Base-by-base conservation (phyloP, 1,284 basidiomycete genomes). In the Sporisorium graminicola region DNA sequence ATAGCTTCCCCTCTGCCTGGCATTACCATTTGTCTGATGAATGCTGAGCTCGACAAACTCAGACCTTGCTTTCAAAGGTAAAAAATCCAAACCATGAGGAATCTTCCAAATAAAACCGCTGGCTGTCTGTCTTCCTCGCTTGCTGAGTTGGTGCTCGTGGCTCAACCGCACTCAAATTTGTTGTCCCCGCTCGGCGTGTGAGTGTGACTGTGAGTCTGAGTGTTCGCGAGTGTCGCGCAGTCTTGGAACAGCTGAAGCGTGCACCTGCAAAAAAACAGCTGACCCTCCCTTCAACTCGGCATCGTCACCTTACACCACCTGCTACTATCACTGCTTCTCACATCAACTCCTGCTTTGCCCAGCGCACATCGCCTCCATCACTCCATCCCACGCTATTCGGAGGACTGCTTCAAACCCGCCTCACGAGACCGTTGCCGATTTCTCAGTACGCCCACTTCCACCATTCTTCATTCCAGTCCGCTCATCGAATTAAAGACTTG, bases 301-400 rank as follows among this genome's bases (percentile, higher is more conserved):
- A 52, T 52, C 50, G 20, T 52, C 33, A 37, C 50, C 33, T 37
- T 52, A 20, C 50, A 52, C 50, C 50, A 52, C 50, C 20, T 35
- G n/a, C 12, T 37, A 18, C 50, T 37, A 7, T 52, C 50, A 37
- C 50, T 37, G 29, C 49, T 9, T 49, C 18, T 49, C 12, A 16
- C 47, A 26, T 16, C 14, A 13, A 16, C 44, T 13, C 18, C 24
- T n/a, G n/a, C n/a, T n/a, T 46, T 24, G 10, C 43, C 3, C 44
- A 24, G 44, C 44, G 24, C 44, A 14, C 46, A n/a, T 10, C 24
- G 6, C n/a, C 49, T 20, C 29, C 24, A 27, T 9, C 50, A 8
- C 50, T 22, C 31, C 22, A 20, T 37, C 3, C 10, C 33, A 35
- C n/a, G 31, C 43, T n/a, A 50, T 12, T 31, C 50, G 33, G 29